Evolutionary conservation across 177 flowering plant species (phyloP), one percentile per base, ranked within the genome.

Genomic region (Vitis hybrid): DNA sequence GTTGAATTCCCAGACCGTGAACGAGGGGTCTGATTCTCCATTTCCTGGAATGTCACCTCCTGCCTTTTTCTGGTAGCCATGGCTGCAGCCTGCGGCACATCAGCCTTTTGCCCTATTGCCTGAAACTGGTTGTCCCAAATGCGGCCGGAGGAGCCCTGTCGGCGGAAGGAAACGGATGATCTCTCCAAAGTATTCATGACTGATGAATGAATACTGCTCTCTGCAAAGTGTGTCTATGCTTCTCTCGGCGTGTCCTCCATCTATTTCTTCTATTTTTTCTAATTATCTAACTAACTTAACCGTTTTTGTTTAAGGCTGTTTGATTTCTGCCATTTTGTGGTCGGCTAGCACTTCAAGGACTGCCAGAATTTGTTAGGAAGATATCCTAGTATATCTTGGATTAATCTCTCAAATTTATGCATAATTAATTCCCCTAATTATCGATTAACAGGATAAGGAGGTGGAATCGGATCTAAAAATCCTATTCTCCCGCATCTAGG

Each of bases 141-240:
- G n/a, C 70, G 79, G 31, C 89, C 90, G 1, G 93, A 89, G 7
- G 89, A 89, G n/a, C 93, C 93, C 53, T 89, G 93, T 45, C 93
- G 64, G 64, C 90, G 69, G 62, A 89, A 86, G 16, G 93, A 89
- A 62, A 77, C 76, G 1, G 84, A 56, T 55, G 93, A 89, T 83
- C 93, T 82, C 77, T 84, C 86, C 72, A 89, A 80, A n/a, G 86
- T 33, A 53, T 56, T 77, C 90, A 86, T 88, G 45, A 39, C 5
- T 53, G 71, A 15, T 72, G 48, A 52, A 60, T 45, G 12, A 7
- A 39, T 39, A 39, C 8, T 39, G 8, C 45, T 39, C 45, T 39
- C 45, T 39, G 45, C 7, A 39, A 39, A 39, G 45, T 39, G 45
- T 39, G 45, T 5, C 45, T 39, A 33, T 9, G n/a, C 12, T 14